Percentiles rank a stretch among this genome's conserved stretches.
phyloP scores from a whole-genome alignment of 1,284 basidiomycete genomes.

The Austropuccinia psidii region DNA sequence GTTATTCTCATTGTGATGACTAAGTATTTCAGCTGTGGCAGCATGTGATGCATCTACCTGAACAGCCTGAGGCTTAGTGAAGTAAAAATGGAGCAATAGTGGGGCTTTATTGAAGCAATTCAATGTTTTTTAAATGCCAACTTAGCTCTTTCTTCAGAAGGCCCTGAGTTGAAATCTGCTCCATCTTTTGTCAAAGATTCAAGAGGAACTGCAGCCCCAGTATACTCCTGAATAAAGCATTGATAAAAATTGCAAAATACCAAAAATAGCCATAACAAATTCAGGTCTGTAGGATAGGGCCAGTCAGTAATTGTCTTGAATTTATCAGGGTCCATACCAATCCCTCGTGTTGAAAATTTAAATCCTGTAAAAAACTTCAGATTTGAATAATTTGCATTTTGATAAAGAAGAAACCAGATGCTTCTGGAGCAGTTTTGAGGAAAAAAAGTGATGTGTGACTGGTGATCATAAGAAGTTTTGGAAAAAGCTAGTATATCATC shows the following conservation, averaged over 20 bases:
- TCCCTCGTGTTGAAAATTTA: not conserved
- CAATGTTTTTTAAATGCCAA: not conserved
- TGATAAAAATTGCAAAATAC: not conserved
- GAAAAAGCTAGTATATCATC: not conserved
- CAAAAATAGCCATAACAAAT: not conserved
- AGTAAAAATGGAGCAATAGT: not conserved
- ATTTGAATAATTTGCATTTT: not conserved
- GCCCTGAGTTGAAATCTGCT: not conserved
- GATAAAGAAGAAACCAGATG: no score
- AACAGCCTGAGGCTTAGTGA: conserved; percentile 41
- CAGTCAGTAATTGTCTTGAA: not conserved
- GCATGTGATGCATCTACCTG: conserved; percentile 43
- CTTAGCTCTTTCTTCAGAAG: not conserved
- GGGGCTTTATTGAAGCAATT: not conserved
- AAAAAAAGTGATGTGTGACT: no score
- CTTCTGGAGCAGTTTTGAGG: no score
- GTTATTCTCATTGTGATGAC: conserved; percentile 17
- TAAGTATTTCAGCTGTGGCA: conserved; percentile 26
- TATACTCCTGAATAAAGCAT: not conserved
- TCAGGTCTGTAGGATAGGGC: not conserved
- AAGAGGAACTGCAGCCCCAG: not conserved
- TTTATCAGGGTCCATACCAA: not conserved
- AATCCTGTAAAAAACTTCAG: not conserved
- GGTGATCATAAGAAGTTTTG: no score
- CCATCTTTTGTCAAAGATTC: not conserved